These are phyloP conservation scores for Solanum chiquidenum DNA, from an alignment of 257 asterid species.

Conservation along the genomic window DNA sequence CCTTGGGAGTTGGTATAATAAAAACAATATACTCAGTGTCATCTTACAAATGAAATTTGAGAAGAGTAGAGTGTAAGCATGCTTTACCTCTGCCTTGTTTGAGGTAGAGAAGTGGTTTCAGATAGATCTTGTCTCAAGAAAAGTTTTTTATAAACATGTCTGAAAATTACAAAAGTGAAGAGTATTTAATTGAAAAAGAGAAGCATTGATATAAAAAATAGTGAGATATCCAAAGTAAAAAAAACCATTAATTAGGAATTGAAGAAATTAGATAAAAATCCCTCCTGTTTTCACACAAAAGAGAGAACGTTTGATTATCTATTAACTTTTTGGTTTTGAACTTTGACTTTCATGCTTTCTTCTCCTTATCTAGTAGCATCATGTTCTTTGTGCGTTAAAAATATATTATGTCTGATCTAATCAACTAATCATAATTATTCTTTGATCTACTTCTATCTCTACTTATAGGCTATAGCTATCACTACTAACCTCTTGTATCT, in stretches of 20 bases:
- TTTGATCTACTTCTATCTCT: not conserved
- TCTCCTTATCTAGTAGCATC: not conserved
- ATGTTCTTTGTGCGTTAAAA: too few species aligned
- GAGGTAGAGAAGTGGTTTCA: not conserved
- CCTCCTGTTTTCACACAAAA: too few species aligned
- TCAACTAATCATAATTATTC: rapidly evolving
- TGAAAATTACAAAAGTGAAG: not conserved
- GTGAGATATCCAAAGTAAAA: too few species aligned
- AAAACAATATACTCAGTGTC: not conserved
- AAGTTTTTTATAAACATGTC: too few species aligned
- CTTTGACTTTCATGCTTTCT: not conserved
- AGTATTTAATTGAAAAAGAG: too few species aligned
- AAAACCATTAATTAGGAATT: too few species aligned
- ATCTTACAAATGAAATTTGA: not conserved
- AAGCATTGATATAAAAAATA: too few species aligned
- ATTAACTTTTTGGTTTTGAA: too few species aligned
- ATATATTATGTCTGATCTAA: not conserved
- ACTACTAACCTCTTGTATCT: too few species aligned
- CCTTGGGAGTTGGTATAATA: not conserved
- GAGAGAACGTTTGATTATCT: not conserved
- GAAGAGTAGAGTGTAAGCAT: rapidly evolving
- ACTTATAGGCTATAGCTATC: not conserved
- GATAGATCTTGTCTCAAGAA: not conserved
- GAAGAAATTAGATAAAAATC: not conserved
- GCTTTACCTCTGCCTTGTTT: not conserved